These are phyloP conservation scores for Plasmodium vivax DNA, from an alignment of 169 alveolate species.

Conservation along the genomic window DNA sequence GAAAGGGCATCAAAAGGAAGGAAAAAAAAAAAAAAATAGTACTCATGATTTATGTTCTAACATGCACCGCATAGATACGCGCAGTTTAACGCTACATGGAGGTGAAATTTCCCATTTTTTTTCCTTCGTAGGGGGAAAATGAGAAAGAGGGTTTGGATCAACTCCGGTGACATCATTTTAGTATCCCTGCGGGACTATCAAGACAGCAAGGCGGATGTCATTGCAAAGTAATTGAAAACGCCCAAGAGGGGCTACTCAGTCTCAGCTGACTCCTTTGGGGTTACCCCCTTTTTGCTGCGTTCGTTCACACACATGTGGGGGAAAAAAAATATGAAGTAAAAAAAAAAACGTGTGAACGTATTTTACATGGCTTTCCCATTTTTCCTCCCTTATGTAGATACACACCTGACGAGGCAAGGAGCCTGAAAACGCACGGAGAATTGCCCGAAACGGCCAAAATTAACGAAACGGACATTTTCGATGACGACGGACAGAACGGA, in stretches of 20 bases:
- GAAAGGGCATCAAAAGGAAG: not conserved
- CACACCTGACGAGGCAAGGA: constrained; percentile 97
- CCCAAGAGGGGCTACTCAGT: not conserved
- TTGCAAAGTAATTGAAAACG: constrained; percentile 89
- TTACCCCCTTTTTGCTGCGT: not conserved
- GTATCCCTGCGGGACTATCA: constrained; percentile 98
- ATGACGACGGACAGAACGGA: constrained; percentile 91
- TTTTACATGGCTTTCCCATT: not conserved
- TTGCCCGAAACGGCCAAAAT: constrained; percentile 97
- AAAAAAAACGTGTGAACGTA: not conserved
- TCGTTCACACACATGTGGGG: not conserved
- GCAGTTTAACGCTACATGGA: not conserved
- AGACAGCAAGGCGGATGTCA: constrained; percentile 98
- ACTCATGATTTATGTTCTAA: not conserved
- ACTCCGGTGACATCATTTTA: constrained; percentile 95
- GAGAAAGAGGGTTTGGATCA: constrained; percentile 99
- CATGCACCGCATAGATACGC: not conserved
- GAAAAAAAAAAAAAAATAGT: not conserved
- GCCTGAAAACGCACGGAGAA: constrained; percentile 96
- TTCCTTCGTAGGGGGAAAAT: constrained; percentile 91
- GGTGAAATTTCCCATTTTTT: not conserved
- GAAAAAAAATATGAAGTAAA: not conserved
- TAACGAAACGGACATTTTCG: constrained; percentile 93
- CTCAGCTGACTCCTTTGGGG: not conserved
- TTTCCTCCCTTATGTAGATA: constrained; percentile 52